Evolutionary conservation across 495 filamentous ascomycete genomes (phyloP), one percentile per base, ranked within the genome.

Genomic region (Evansstolkia leycettana): DNA sequence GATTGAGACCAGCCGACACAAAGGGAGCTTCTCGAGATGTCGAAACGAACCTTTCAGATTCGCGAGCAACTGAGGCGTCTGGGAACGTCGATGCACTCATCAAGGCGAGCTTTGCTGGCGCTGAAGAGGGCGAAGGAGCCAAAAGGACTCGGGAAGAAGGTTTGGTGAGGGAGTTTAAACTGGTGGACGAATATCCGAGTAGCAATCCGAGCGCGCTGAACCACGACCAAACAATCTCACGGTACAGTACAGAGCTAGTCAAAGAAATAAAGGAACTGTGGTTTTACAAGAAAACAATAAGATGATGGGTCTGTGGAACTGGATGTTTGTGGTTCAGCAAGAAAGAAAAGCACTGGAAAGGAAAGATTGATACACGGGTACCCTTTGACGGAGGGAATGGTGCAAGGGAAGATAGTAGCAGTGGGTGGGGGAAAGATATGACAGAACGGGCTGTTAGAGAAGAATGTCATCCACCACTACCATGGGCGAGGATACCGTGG

Each of bases 31-130:
- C 29, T 42, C 38, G 1, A 7, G 3, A 15, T 17, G 13, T 31
- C 12, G 24, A 36, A 33, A 53, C 48, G 39, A 43, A 55, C 60
- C 58, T 58, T 40, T 58, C 52, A 50, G 58, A 56, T 57, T 62
- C 58, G 48, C 58, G 60, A 45, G 58, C 46, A 47, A 62, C 53
- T 55, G 62, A 59, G 54, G 58, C 52, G 55, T 64, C 62, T 47
- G 59, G 38, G 43, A 52, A 64, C 48, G 60, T 59, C 56, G 57
- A 52, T 51, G 54, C 58, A 64, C 58, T 66, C 60, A 64, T 66
- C 52, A 60, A 66, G 62, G 54, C 59, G 55, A 55, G 39, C 27
- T 51, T 40, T 54, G 19, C 23, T 32, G 20, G 23, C 12, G n/a
- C 24, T 18, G 28, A 12, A 13, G 16, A 10, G 37, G 29, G 18